These are phyloP conservation scores for Aspergillus quadricinctus DNA, from an alignment of 2,329 filamentous ascomycete genomes.

Conservation along the genomic window DNA sequence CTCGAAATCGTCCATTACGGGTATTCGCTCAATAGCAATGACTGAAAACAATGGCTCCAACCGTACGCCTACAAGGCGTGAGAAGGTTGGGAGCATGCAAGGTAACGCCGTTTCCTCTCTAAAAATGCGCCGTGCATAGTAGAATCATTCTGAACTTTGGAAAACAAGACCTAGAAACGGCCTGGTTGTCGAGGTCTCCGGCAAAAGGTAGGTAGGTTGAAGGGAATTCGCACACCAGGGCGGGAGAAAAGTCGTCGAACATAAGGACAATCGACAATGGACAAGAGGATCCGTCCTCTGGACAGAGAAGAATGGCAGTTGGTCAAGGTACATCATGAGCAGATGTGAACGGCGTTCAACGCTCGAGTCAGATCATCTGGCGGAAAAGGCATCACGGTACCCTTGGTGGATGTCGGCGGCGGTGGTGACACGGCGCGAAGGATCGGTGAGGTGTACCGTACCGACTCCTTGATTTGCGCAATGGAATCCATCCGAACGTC, in stretches of 20 bases:
- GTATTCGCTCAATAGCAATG: conserved; percentile 30
- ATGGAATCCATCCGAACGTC: conserved; percentile 25
- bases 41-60: conserved; percentile 10
- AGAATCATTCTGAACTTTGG: not conserved
- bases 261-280: not conserved
- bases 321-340: conserved; percentile 14
- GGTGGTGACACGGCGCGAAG: conserved; percentile 24
- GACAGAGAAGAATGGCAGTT: not conserved
- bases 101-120: not conserved
- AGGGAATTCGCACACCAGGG: conserved; percentile 5
- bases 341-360: conserved; percentile 35
- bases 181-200: not conserved
- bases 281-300: not conserved
- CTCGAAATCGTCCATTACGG: conserved; percentile 15
- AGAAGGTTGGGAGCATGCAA: not conserved
- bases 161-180: conserved; percentile 4
- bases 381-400: conserved; percentile 27
- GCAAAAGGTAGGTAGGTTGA: not conserved
- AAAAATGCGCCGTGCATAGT: not conserved
- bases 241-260: conserved; percentile 4
- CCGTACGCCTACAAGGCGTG: not conserved
- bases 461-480: conserved; percentile 28
- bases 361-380: conserved; percentile 35
- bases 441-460: conserved; percentile 29
- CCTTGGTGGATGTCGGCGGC: conserved; percentile 18